Evolutionary conservation across 2,329 filamentous ascomycete genomes (phyloP).

Genomic region (Cytospora mali): DNA sequence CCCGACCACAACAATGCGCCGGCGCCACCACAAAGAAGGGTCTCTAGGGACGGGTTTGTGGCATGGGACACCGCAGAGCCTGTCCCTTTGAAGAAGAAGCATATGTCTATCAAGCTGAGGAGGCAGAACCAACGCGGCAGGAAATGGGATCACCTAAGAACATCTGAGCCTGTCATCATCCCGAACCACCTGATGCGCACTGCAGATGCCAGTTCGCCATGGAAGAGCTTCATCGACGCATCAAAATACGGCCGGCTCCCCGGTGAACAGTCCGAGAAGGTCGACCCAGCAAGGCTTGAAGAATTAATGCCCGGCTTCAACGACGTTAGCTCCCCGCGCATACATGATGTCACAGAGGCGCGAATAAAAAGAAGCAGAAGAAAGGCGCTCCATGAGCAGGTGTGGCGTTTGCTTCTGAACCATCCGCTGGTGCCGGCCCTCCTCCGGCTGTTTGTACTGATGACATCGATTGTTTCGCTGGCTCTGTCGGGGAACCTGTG

Average conservation of each 20-base stretch:
- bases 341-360: constrained; percentile 21
- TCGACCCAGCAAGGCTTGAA: constrained; percentile 48
- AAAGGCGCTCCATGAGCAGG: constrained; percentile 58
- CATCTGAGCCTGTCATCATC: constrained; percentile 62
- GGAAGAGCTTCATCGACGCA: constrained; percentile 57
- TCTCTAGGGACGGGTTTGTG: constrained; percentile 53
- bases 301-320: constrained; percentile 52
- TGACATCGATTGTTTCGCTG: constrained; percentile 80
- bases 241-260: constrained; percentile 53
- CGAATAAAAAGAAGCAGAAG: constrained; percentile 35
- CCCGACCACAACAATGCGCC: constrained; percentile 49
- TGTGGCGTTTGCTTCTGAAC: constrained; percentile 71
- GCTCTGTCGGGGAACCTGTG: constrained; percentile 78
- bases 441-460: constrained; percentile 80
- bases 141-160: constrained; percentile 63
- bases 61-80: constrained; percentile 43
- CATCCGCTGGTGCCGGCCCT: constrained; percentile 84
- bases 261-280: constrained; percentile 51
- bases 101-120: constrained; percentile 50
- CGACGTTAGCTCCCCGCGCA: constrained; percentile 35
- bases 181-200: constrained; percentile 45
- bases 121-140: constrained; percentile 52
- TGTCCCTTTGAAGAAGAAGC: constrained; percentile 42
- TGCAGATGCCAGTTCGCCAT: constrained; percentile 47
- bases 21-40: constrained; percentile 43